These are phyloP conservation scores for Talaromyces sp. DNA, from an alignment of 2,329 filamentous ascomycete genomes.

Conservation along the genomic window DNA sequence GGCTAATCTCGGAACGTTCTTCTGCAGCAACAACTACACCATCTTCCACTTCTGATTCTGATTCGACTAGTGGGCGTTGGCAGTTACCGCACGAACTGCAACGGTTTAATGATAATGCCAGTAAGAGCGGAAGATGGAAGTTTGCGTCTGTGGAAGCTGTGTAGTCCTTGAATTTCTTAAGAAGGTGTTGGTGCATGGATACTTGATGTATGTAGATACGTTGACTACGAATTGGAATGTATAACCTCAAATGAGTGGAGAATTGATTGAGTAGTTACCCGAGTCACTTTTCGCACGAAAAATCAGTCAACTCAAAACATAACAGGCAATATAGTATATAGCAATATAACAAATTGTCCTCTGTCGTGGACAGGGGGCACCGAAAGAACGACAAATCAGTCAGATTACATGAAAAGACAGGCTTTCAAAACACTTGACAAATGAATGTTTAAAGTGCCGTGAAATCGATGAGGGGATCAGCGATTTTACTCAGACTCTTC, in stretches of 20 bases:
- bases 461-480: neutral
- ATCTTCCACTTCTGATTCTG: too few relatives aligned
- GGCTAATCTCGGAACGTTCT: constrained; percentile 12
- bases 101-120: constrained; percentile 23
- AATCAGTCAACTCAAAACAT: neutral
- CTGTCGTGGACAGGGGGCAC: neutral
- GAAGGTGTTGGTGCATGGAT: neutral
- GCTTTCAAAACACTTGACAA: neutral
- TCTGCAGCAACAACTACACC: neutral
- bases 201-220: neutral
- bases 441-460: neutral
- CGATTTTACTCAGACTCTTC: constrained; percentile 53
- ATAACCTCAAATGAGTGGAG: constrained; percentile 5
- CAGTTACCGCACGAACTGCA: constrained; percentile 20
- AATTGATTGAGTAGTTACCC: neutral
- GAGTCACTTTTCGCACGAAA: neutral
- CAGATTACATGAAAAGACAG: neutral
- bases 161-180: neutral
- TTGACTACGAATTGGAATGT: neutral
- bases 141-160: constrained; percentile 32
- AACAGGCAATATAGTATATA: constrained; percentile 2
- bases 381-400: neutral
- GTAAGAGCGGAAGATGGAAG: constrained; percentile 29
- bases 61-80: neutral
- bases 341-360: neutral